Evolutionary conservation across 2,329 filamentous ascomycete species (phyloP), one percentile per base, ranked within the genome.

Genomic region (Huntiella omanensis): DNA sequence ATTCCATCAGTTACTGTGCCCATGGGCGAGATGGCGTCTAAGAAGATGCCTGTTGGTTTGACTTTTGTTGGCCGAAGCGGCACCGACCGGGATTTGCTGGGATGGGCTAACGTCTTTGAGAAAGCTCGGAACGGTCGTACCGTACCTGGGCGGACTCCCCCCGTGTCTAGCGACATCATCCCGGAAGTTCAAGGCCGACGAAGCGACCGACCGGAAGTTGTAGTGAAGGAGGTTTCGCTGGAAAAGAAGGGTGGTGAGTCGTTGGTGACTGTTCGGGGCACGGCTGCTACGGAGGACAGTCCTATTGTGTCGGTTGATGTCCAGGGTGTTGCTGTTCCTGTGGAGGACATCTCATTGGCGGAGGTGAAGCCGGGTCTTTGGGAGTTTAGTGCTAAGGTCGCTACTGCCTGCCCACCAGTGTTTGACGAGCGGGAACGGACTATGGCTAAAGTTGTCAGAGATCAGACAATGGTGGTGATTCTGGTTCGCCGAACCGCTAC

Each of bases 1-100:
- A 62, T 75, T 0, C 71, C 71, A 0, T 70, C 66, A 0, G 61
- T 75, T 2, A 68, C 62, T 0, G 67, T 73, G 0, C 64, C 69
- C 0, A 74, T 74, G 70, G 70, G 70, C 0, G 48, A 62, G 1
- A 62, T 72, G 58, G 53, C 51, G 1, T 58, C 63, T 6, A 67
- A 60, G 40, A 51, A 54, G 1, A 71, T 75, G 64, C 70, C 71
- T 0, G 60, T 73, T 0, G 68, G 68, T 19, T 51, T 74, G 8
- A 72, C 69, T 0, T 71, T 75, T 53, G 66, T 64, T 0, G 65
- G 64, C 0, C 66, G 61, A 33, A 67, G 66, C 1, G 69, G 68
- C 40, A 58, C 62, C 0, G 70, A 74, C 47, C 46, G 38, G 1
- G 51, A 53, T 0, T 32, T 63, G 6, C 35, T 63, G 10, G 46